Evolutionary conservation across 129 eudicot species (phyloP), one percentile per base, ranked within the genome.

Genomic region (Pulicaria dysenterica): DNA sequence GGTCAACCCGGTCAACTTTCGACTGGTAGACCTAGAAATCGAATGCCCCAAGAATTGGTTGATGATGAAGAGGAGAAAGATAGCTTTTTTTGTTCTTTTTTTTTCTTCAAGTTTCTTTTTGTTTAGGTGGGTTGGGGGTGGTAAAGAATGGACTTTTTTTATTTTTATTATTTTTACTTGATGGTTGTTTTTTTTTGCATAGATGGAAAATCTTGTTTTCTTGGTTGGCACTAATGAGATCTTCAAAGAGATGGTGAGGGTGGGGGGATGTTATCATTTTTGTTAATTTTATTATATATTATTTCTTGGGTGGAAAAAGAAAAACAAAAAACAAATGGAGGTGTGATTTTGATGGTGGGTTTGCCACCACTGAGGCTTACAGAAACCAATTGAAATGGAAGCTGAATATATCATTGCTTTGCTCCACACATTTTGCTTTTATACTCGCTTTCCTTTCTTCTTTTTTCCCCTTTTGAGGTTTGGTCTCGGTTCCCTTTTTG

Each of bases 281-380:
- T 66, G 37, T 49, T 14, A 49, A 62, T 74, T 13, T 45, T 67
- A 40, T 64, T 53, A 64, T 39, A 43, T 17, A 13, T 38, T 58
- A 45, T 15, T 62, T 7, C 24, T 12, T 54, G 44, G 64, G 59
- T 67, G 49, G 36, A 74, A 66, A 70, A 59, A 50, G 67, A 73
- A 72, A 24, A 24, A 24, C 1, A 24, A 24, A 24, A 24, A 24
- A 24, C 1, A 24, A 24, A 24, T 24, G 31, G 73, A 76, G 73
- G 49, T 71, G 83, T 84, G 69, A 80, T 84, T 77, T 80, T 49
- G 60, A 59, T 39, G 71, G 78, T 63, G 79, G 64, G 51, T 19
- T 61, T 73, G 62, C 62, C 53, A 62, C 78, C 78, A 53, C 50
- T 41, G 78, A 64, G 80, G 72, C 59, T 54, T 68, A 60, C 69